Percentiles rank a stretch among this genome's conserved stretches.
Conservation (phyloP, 2,329 filamentous ascomycete species). For the Pyricularia pennisetigena region DNA sequence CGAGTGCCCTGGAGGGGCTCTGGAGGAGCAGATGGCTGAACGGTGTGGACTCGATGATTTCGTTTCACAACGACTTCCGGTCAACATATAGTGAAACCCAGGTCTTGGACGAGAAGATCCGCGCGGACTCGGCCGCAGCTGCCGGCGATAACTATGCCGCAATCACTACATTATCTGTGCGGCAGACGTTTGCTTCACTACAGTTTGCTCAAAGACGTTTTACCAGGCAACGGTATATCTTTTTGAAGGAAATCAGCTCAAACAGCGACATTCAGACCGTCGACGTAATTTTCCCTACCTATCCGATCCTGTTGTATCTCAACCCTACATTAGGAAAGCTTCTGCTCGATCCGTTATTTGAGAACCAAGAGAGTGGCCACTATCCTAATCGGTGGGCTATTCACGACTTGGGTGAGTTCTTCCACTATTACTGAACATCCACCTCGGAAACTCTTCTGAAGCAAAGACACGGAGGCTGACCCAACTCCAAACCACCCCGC, state of each 20-base stretch:
- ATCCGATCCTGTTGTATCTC: conserved; percentile 76
- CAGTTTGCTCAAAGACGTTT: conserved; percentile 57
- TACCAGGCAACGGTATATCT: conserved; percentile 59
- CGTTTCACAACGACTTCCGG: conserved; percentile 67
- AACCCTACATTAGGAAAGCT: conserved; percentile 71
- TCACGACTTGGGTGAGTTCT: conserved; percentile 47
- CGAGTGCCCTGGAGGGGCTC: conserved; percentile 56
- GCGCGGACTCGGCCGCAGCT: conserved; percentile 53
- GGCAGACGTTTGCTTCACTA: conserved; percentile 70
- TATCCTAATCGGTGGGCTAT: conserved; percentile 73
- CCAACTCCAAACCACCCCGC: background rate
- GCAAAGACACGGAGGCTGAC: background rate
- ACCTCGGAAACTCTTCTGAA: background rate
- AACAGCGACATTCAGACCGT: conserved; percentile 83
- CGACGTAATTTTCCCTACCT: conserved; percentile 75
- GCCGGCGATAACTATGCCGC: conserved; percentile 66
- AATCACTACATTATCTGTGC: conserved; percentile 68
- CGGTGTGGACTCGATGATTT: conserved; percentile 53
- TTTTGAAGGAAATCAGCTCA: conserved; percentile 83
- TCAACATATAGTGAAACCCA: conserved; percentile 46
- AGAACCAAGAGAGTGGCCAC: conserved; percentile 69
- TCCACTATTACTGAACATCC: too few species aligned
- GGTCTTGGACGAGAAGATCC: conserved; percentile 60
- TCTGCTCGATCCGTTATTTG: conserved; percentile 65
- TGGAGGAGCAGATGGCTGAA: conserved; percentile 66